phyloP scores from a whole-genome alignment of 208 protist species.

The Acanthamoeba healyi region DNA sequence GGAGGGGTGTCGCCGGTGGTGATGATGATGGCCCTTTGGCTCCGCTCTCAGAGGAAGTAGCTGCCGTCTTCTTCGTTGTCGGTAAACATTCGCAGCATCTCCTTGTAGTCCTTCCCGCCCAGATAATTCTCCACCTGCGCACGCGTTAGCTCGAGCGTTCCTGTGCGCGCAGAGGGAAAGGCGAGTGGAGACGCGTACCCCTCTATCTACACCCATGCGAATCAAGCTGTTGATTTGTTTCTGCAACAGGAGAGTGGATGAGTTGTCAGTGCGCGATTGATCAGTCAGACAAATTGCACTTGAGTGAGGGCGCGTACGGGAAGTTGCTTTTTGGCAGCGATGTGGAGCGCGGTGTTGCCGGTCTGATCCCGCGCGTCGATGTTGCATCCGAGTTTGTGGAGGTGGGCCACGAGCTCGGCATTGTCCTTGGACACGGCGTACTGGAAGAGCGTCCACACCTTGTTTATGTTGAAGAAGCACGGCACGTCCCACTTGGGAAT shows the following conservation, averaged over 20 bases:
- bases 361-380: slow-evolving; percentile 43
- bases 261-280: no score
- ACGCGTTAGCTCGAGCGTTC: neutral
- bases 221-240: slow-evolving; percentile 55
- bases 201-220: slow-evolving; percentile 25
- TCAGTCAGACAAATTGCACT: no score
- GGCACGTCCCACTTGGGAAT: slow-evolving; percentile 50
- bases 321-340: slow-evolving; percentile 26
- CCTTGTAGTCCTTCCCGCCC: slow-evolving; percentile 63
- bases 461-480: slow-evolving; percentile 49
- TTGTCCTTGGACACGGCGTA: slow-evolving; percentile 68
- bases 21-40: no score
- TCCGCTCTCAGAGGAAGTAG: slow-evolving; percentile 37
- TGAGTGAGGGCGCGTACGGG: no score
- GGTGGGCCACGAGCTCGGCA: neutral
- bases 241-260: no score
- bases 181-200: neutral
- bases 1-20: no score
- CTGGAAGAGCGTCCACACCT: slow-evolving; percentile 58
- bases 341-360: slow-evolving; percentile 55
- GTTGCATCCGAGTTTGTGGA: slow-evolving; percentile 27
- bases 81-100: slow-evolving; percentile 36
- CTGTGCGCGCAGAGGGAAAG: no score
- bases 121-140: slow-evolving; percentile 46
- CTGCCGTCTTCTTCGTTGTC: slow-evolving; percentile 56